Percentiles rank a stretch among this genome's conserved stretches.
These are phyloP conservation scores for Ceratocystis ficicola DNA, from an alignment of 2,329 filamentous ascomycete species.

Conservation along the genomic window DNA sequence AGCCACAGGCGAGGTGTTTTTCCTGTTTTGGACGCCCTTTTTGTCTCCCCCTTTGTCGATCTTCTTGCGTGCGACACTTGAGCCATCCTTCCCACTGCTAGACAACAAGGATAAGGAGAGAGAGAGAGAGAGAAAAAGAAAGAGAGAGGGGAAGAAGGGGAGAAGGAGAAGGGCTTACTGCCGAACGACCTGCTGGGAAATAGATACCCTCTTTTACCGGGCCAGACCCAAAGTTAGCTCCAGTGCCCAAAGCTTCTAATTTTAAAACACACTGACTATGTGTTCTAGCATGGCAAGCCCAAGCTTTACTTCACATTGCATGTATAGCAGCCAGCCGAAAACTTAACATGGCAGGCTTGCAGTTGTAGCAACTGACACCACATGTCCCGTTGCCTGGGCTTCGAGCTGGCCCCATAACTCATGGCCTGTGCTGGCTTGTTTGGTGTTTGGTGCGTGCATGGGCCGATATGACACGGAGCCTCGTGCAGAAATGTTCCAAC, in stretches of 20 bases:
- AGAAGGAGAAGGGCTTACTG: background rate
- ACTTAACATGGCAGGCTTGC: too few species aligned
- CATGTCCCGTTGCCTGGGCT: background rate
- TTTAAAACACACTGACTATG: background rate
- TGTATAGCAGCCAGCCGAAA: too few species aligned
- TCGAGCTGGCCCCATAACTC: background rate
- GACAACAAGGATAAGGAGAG: background rate
- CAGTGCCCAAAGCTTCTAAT: constrained; percentile 1
- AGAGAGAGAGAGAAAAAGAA: background rate
- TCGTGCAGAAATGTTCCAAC: background rate
- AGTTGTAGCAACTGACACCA: background rate
- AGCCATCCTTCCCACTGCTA: background rate
- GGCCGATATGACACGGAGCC: background rate
- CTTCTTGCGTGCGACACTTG: background rate
- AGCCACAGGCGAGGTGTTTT: constrained; percentile 13
- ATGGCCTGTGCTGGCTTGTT: constrained; percentile 2
- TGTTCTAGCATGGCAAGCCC: background rate
- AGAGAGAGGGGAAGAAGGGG: background rate
- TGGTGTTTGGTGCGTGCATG: background rate
- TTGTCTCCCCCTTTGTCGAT: constrained; percentile 4
- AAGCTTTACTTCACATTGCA: background rate
- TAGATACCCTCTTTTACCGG: too few species aligned
- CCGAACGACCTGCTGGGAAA: background rate
- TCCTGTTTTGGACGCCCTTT: background rate
- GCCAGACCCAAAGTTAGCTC: background rate